Base-by-base conservation (phyloP, 495 filamentous ascomycete species). In the Lasiosphaeriaceae sp. region DNA sequence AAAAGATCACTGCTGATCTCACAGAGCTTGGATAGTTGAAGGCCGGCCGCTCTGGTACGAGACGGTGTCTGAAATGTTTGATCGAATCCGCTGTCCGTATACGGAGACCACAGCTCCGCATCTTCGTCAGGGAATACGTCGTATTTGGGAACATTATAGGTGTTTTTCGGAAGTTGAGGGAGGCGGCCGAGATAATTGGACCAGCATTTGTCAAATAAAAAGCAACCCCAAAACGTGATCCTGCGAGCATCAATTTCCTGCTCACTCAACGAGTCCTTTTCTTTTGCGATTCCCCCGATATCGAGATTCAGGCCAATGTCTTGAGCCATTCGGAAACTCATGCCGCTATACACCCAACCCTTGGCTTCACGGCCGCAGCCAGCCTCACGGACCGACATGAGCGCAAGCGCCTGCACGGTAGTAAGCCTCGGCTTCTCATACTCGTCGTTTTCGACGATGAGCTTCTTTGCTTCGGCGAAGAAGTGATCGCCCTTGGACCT, bases 161-260 rank as follows among this genome's bases (percentile, higher is more conserved):
- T 90, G 24, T 83, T 82, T 12, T 81, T 84, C 2, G 89, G 85
- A 21, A 97, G 74, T 66, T 97, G 95, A 12, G 94, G 94, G 59
- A 96, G 80, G 37, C 94, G 87, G 44, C 94, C 94, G 26, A 97
- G 85, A 61, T 98, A 98, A 71, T 97, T 97, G 23, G 91, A 96
- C 95, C 95, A 97, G 73, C 90, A 95, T 83, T 97, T 97, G 74
- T 98, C 94, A 66, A 98, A 96, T 22, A 96, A 74, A 72, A 94
- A 97, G 67, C 92, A 97, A n/a, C 94, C 94, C 94, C 94, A 98
- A 62, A 97, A 96, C 0, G 94, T 97, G 31, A 97, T 86, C 31
- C 90, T 78, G 43, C 94, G 79, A 9, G 90, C 92, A 74, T 98
- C 94, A 39, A 90, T 79, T 67, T 97, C 95, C 47, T 88, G 81